A percentile compares a stretch with the other conserved stretches of the same genome.
These are phyloP conservation scores for Phytophthora meadii DNA, from an alignment of 352 stramenopile genomes.

Conservation along the genomic window DNA sequence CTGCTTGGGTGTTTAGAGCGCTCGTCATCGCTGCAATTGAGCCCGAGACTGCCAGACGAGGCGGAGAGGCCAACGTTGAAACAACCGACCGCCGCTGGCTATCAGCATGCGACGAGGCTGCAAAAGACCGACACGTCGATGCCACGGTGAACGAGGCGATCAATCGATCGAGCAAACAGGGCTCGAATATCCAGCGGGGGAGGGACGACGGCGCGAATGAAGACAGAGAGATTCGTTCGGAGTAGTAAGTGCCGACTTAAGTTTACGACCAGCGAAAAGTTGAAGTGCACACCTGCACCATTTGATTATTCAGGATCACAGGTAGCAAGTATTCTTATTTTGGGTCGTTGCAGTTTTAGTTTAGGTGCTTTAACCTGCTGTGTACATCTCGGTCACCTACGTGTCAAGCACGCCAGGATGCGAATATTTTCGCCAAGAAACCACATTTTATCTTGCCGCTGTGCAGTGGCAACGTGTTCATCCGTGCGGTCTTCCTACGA, in stretches of 20 bases:
- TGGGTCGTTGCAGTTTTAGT: no score
- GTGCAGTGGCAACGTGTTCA: constrained; percentile 14
- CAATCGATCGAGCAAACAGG: constrained; percentile 16
- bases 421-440: constrained; percentile 17
- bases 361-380: no score
- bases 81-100: constrained; percentile 15
- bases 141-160: constrained; percentile 16
- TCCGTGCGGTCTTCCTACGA: constrained; percentile 6
- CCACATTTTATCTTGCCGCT: constrained; percentile 27
- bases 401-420: constrained; percentile 18
- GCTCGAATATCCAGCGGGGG: constrained; percentile 6
- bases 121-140: constrained; percentile 3
- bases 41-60: constrained; percentile 26
- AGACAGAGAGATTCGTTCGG: not conserved
- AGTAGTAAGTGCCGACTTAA: not conserved
- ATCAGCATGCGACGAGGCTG: constrained; percentile 27
- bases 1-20: constrained; percentile 13
- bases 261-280: constrained; percentile 33
- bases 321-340: not conserved
- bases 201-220: constrained; percentile 15
- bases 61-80: constrained; percentile 16
- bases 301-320: constrained; percentile 6
- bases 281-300: constrained; percentile 24
- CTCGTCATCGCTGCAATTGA: constrained; percentile 8
- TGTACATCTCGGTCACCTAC: constrained; percentile 2